A percentile compares a stretch with the other conserved stretches of the same genome.
Evolutionary conservation across 2,329 filamentous ascomycete genomes (phyloP).

Genomic region (Penicillium polonicum): DNA sequence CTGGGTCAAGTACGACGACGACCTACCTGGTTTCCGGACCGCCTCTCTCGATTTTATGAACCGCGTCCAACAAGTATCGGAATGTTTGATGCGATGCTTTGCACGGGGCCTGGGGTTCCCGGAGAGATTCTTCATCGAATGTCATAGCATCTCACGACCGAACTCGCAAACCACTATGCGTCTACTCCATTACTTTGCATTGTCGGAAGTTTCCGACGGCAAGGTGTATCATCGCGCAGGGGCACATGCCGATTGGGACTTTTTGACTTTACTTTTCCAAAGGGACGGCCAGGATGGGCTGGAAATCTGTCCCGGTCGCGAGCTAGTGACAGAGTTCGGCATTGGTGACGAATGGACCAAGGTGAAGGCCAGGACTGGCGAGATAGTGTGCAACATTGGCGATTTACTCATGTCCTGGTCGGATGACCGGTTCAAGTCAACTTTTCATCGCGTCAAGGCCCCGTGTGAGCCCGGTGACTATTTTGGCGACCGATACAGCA

Average conservation of each 20-base stretch:
- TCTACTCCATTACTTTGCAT: slow-evolving; percentile 58
- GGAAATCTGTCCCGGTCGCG: slow-evolving; percentile 64
- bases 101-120: slow-evolving; percentile 57
- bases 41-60: slow-evolving; percentile 55
- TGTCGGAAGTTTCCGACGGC: slow-evolving; percentile 38
- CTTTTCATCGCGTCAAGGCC: slow-evolving; percentile 64
- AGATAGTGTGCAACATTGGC: slow-evolving; percentile 65
- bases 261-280: slow-evolving; percentile 64
- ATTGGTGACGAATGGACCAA: slow-evolving; percentile 63
- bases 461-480: slow-evolving; percentile 55
- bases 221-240: slow-evolving; percentile 58
- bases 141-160: slow-evolving; percentile 51
- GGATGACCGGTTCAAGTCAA: slow-evolving; percentile 66
- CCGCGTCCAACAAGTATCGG: slow-evolving; percentile 52
- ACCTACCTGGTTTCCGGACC: slow-evolving; percentile 51
- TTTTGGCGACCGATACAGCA: slow-evolving; percentile 62
- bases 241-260: slow-evolving; percentile 64
- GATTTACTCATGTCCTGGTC: slow-evolving; percentile 67
- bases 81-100: slow-evolving; percentile 59
- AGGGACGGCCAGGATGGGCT: slow-evolving; percentile 59
- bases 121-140: slow-evolving; percentile 57
- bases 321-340: slow-evolving; percentile 59
- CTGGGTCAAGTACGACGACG: slow-evolving; percentile 51
- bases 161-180: slow-evolving; percentile 57
- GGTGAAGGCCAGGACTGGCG: slow-evolving; percentile 54